These are phyloP conservation scores for Suillus occidentalis DNA, from an alignment of 768 basidiomycete species.

Conservation along the genomic window DNA sequence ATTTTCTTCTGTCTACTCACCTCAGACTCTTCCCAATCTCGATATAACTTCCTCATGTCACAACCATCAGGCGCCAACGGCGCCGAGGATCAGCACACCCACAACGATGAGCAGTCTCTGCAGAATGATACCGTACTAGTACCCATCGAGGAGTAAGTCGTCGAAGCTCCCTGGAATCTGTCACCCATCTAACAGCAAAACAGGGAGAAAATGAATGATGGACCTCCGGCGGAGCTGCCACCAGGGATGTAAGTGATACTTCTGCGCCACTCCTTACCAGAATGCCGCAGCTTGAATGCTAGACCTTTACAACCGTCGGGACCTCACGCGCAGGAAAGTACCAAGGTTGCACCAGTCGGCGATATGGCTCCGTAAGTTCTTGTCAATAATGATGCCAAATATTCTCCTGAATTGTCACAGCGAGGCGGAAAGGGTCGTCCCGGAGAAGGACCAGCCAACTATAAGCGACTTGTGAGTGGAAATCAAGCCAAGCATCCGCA, in stretches of 20 bases:
- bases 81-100: not conserved
- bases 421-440: not conserved
- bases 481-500: not conserved
- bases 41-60: slow-evolving; percentile 28
- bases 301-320: too few relatives aligned
- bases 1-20: not conserved
- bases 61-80: not conserved
- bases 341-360: not conserved
- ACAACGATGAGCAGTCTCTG: not conserved
- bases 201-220: slow-evolving; percentile 23
- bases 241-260: not conserved
- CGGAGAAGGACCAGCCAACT: not conserved
- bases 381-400: not conserved
- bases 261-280: too few relatives aligned
- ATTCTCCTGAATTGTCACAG: not conserved
- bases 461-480: not conserved
- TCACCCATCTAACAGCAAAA: not conserved
- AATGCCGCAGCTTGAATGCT: too few relatives aligned
- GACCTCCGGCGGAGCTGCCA: not conserved
- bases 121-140: not conserved
- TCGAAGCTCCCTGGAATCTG: not conserved
- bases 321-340: too few relatives aligned
- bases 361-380: not conserved
- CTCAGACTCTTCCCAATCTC: not conserved
- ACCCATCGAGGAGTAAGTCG: not conserved